These are phyloP conservation scores for Penicillium herquei DNA, from an alignment of 495 filamentous ascomycete species.

Conservation along the genomic window DNA sequence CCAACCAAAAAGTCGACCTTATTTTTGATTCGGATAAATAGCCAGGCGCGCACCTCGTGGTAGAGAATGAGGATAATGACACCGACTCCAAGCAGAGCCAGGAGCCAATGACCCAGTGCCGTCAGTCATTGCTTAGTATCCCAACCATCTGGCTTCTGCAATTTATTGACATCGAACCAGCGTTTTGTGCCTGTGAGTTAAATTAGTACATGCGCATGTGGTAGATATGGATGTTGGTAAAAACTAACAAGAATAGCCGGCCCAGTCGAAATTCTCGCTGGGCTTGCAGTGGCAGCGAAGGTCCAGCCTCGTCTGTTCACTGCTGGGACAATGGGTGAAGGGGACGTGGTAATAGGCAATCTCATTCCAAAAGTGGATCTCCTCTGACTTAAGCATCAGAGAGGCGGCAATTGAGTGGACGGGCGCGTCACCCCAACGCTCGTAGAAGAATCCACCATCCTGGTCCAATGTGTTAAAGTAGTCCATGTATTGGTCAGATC, in stretches of 20 bases:
- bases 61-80: constrained; percentile 21
- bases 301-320: constrained; percentile 74
- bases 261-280: constrained; percentile 98
- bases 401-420: constrained; percentile 93
- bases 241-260: constrained; percentile 75
- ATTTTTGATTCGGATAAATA: constrained; percentile 3
- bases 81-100: constrained; percentile 17
- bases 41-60: constrained; percentile 21
- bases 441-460: constrained; percentile 91
- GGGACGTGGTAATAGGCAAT: constrained; percentile 99
- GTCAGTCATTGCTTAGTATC: constrained; percentile 58
- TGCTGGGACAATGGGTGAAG: constrained; percentile 94
- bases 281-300: constrained; percentile 93
- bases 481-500: constrained; percentile 74
- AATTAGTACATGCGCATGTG: no score
- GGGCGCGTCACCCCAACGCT: constrained; percentile 88
- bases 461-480: constrained; percentile 77
- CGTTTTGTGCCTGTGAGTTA: constrained; percentile 52
- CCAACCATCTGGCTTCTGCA: constrained; percentile 80
- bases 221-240: no score
- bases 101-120: constrained; percentile 18
- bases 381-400: constrained; percentile 80
- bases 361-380: constrained; percentile 98
- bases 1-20: constrained; percentile 9
- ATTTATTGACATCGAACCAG: constrained; percentile 77